Conservation (phyloP, 257 asterid genomes). For the Catharanthus roseus region DNA sequence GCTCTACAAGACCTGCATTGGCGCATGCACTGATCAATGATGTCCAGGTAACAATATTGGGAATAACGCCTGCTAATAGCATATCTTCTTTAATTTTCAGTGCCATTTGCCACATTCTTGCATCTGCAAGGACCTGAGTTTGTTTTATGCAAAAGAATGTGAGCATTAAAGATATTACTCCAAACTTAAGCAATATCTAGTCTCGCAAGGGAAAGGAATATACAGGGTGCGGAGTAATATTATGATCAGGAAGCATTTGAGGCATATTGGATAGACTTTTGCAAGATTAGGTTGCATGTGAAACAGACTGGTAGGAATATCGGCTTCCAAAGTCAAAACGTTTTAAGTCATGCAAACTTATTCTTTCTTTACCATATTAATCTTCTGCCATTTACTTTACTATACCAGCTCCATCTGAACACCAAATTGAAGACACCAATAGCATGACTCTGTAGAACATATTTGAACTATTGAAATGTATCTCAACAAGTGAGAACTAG, state of each 20-base stretch:
- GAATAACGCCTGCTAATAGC: constrained; percentile 65
- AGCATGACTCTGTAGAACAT: background rate
- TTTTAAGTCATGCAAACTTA: background rate
- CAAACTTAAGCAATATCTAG: constrained; percentile 17
- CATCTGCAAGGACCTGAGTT: constrained; percentile 89
- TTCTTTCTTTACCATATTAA: background rate
- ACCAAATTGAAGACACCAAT: background rate
- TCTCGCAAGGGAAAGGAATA: background rate
- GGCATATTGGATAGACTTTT: background rate
- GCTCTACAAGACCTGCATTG: constrained; percentile 79
- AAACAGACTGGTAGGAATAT: background rate
- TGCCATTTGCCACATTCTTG: constrained; percentile 87
- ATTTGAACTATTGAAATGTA: background rate
- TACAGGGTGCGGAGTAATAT: background rate
- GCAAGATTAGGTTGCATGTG: background rate
- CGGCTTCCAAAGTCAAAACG: background rate
- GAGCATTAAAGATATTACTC: constrained; percentile 4
- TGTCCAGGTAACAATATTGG: constrained; percentile 76
- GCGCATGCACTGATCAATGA: constrained; percentile 92
- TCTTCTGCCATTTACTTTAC: background rate
- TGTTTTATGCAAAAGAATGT: constrained; percentile 27
- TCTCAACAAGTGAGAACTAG: background rate
- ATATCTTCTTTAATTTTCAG: constrained; percentile 77
- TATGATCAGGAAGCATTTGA: background rate
- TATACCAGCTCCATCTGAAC: background rate